These are phyloP conservation scores for Penicillium sp. DNA, from an alignment of 2,329 filamentous ascomycete genomes.

Conservation along the genomic window DNA sequence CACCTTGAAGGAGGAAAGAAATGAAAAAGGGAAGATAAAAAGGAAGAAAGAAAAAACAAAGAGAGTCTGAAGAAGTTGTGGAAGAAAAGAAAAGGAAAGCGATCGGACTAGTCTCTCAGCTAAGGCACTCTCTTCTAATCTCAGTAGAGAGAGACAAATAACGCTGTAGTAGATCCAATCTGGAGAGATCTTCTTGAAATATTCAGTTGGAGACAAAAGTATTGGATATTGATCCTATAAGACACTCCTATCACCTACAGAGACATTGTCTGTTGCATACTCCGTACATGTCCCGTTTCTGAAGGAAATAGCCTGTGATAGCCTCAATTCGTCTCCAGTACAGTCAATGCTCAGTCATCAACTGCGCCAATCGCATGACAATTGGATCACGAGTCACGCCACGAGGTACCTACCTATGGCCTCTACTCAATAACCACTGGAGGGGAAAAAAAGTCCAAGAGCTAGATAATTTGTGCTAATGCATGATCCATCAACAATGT, in stretches of 20 bases:
- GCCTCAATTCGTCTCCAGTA: constrained; percentile 1
- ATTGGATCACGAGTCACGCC: constrained; percentile 17
- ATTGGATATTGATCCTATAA: too few relatives aligned
- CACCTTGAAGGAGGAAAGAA: constrained; percentile 1
- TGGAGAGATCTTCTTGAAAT: background rate
- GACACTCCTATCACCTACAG: background rate
- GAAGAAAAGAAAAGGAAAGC: constrained; percentile 1
- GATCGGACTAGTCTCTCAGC: constrained; percentile 6
- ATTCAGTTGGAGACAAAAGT: too few relatives aligned
- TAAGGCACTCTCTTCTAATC: background rate
- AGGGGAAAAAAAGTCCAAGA: background rate
- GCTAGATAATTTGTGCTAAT: background rate
- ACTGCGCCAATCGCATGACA: constrained; percentile 22
- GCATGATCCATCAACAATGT: constrained; percentile 3
- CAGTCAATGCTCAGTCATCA: background rate
- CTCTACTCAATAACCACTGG: background rate
- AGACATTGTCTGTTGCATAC: background rate
- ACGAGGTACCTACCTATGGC: background rate
- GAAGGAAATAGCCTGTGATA: background rate
- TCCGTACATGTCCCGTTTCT: background rate
- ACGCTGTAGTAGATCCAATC: too few relatives aligned
- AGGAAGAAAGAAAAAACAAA: background rate
- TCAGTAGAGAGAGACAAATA: background rate
- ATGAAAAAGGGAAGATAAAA: background rate
- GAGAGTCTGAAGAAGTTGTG: background rate